Percentiles rank a stretch among this genome's conserved stretches.
Evolutionary conservation across 1,284 basidiomycete genomes (phyloP).

Genomic region (Athelia psychrophila): DNA sequence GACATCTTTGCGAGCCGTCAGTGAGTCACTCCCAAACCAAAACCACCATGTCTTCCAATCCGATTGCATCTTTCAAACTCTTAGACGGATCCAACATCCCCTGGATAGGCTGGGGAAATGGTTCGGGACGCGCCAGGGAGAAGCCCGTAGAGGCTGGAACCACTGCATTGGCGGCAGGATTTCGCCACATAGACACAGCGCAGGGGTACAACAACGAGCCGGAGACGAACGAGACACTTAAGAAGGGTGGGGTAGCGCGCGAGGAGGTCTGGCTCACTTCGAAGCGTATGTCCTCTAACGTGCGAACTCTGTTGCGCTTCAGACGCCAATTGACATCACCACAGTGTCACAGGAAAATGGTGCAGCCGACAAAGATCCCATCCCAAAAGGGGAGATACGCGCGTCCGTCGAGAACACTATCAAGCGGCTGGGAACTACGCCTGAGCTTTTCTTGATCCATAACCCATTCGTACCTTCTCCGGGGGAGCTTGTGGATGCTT

Average conservation of each 20-base stretch:
- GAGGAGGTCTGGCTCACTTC: constrained; percentile 24
- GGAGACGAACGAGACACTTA: constrained; percentile 17
- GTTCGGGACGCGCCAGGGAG: constrained; percentile 16
- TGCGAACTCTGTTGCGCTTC: too few species aligned
- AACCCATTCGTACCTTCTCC: constrained; percentile 31
- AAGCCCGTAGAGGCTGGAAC: constrained; percentile 23
- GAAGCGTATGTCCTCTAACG: constrained; percentile 10
- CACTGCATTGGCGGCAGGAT: constrained; percentile 21
- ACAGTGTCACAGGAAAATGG: too few species aligned
- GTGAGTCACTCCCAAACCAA: too few species aligned
- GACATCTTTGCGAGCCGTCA: too few species aligned
- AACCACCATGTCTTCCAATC: too few species aligned
- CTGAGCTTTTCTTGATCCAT: constrained; percentile 45
- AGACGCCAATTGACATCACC: too few species aligned
- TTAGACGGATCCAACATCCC: constrained; percentile 9
- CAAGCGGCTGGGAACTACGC: constrained; percentile 7
- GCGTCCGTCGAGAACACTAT: too few species aligned
- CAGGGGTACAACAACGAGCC: constrained; percentile 23
- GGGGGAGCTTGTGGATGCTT: constrained; percentile 26
- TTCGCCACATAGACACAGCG: constrained; percentile 26
- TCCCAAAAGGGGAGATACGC: too few species aligned
- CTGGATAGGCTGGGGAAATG: constrained; percentile 21
- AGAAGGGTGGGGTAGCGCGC: constrained; percentile 10
- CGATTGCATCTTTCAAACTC: neutral
- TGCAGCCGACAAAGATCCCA: too few species aligned